Conservation (phyloP, 2,329 filamentous ascomycete genomes). For the Berkeleyomyces basicola region DNA sequence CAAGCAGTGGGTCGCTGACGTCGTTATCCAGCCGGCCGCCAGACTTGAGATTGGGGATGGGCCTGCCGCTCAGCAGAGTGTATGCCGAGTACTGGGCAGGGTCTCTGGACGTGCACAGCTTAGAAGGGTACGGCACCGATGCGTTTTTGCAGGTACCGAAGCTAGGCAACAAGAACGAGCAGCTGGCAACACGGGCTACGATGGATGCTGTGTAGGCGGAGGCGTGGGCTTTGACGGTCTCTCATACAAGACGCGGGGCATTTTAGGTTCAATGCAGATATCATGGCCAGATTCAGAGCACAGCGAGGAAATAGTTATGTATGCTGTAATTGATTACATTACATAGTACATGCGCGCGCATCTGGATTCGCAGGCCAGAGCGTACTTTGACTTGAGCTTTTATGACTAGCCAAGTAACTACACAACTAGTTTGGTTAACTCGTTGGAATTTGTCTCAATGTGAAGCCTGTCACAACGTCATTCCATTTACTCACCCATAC, state of each 20-base stretch:
- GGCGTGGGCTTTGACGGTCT: background rate
- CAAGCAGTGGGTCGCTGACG: conserved; percentile 48
- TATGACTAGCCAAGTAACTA: too few relatives aligned
- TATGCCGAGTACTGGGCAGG: conserved; percentile 99
- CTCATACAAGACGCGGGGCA: background rate
- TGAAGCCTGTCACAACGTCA: background rate
- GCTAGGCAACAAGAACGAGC: conserved; percentile 94
- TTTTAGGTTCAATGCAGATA: background rate
- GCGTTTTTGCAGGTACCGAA: conserved; percentile 93
- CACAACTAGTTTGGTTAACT: background rate
- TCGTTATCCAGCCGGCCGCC: conserved; percentile 70
- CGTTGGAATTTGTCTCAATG: background rate
- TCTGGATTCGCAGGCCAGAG: too few relatives aligned
- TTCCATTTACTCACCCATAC: background rate
- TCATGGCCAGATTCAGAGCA: too few relatives aligned
- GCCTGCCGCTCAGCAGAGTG: conserved; percentile 78
- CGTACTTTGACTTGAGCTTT: too few relatives aligned
- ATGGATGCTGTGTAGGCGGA: conserved; percentile 54
- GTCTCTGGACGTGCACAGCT: conserved; percentile 71
- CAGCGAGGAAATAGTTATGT: too few relatives aligned
- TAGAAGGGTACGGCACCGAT: conserved; percentile 92
- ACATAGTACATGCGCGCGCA: too few relatives aligned
- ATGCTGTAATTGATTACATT: too few relatives aligned
- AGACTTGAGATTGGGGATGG: conserved; percentile 78
- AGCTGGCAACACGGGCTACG: conserved; percentile 59